Conservation (phyloP, 164 flowering plant species). For the Piper betle region DNA sequence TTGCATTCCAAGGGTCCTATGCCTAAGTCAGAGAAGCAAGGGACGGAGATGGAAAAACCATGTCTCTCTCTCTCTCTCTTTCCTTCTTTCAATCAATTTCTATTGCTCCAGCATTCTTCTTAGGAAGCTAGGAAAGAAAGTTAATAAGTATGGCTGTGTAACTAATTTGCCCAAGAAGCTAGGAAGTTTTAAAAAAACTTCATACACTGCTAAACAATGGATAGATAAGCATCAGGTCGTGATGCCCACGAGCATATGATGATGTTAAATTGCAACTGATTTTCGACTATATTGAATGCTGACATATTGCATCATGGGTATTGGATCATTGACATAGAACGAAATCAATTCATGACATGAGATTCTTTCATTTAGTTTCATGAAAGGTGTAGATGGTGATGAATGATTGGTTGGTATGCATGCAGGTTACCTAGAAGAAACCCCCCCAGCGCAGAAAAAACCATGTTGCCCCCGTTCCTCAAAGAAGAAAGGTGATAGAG, state of each 20-base stretch:
- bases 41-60: background rate
- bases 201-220: too few species aligned
- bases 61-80: background rate
- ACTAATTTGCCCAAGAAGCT: background rate
- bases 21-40: background rate
- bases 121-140: background rate
- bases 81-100: background rate
- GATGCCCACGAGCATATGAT: too few species aligned
- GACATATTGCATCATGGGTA: too few species aligned
- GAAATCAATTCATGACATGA: too few species aligned
- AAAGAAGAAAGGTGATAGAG: slow-evolving; percentile 8
- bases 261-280: too few species aligned
- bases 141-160: background rate
- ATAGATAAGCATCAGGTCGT: too few species aligned
- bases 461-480: slow-evolving; percentile 2
- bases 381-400: background rate
- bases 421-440: slow-evolving; percentile 2
- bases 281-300: too few species aligned
- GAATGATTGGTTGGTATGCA: too few species aligned
- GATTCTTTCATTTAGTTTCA: too few species aligned
- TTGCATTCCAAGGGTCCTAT: too few species aligned
- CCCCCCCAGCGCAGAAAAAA: background rate
- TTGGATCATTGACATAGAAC: too few species aligned
- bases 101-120: background rate
- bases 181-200: too few species aligned